Conservation (phyloP, 768 basidiomycete species). For the Leucocoprinus leucothites region DNA sequence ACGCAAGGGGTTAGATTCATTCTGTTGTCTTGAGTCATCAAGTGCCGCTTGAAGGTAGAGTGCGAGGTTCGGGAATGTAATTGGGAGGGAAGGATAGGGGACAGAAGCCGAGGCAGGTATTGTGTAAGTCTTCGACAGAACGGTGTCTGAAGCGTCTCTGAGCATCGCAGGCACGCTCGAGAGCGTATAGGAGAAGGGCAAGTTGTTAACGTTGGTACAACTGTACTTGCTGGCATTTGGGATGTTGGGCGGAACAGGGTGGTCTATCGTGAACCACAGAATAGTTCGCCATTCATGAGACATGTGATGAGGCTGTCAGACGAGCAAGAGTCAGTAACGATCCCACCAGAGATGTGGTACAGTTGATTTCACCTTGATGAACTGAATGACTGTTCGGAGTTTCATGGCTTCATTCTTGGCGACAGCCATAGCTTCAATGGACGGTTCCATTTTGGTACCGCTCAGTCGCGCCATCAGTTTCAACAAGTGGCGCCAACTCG, state of each 20-base stretch:
- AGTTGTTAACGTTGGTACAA: conserved; percentile 56
- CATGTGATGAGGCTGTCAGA: conserved; percentile 50
- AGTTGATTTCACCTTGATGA: conserved; percentile 58
- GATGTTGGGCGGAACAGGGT: conserved; percentile 49
- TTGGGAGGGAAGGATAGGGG: conserved; percentile 70
- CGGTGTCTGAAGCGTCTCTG: conserved; percentile 59
- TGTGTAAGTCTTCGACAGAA: conserved; percentile 66
- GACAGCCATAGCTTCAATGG: conserved; percentile 60
- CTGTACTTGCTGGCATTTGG: conserved; percentile 45
- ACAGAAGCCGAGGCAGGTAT: conserved; percentile 58
- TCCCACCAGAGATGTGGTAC: background rate
- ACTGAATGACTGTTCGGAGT: conserved; percentile 75
- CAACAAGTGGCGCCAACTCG: conserved; percentile 70
- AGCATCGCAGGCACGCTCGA: conserved; percentile 58
- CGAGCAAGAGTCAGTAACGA: background rate
- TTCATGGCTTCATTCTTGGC: conserved; percentile 50
- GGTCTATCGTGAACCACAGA: conserved; percentile 76
- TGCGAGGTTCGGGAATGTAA: conserved; percentile 73
- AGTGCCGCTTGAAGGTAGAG: conserved; percentile 71
- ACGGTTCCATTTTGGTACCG: conserved; percentile 67
- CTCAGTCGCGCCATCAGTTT: conserved; percentile 74
- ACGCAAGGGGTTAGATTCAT: conserved; percentile 60
- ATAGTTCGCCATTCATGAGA: conserved; percentile 69
- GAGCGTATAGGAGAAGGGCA: conserved; percentile 73
- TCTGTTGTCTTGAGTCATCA: conserved; percentile 62